Conservation (phyloP, 345 rosid genomes). For the Ceriops decandra region DNA sequence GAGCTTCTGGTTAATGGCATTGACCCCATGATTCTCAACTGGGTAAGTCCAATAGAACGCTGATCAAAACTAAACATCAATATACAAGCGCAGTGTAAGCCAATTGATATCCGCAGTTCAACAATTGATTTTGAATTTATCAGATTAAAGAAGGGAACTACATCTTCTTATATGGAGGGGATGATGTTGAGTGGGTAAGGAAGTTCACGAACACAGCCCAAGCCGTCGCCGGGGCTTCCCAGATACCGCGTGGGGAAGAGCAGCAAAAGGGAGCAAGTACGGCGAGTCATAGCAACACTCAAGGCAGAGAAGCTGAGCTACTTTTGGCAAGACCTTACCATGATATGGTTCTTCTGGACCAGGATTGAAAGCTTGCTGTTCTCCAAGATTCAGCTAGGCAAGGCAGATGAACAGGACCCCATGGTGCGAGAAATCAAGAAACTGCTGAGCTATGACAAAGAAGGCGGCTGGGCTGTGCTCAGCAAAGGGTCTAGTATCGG, state of each 20-base stretch:
- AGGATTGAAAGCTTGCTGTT: conserved; percentile 27
- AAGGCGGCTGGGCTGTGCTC: conserved; percentile 23
- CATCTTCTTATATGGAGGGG: conserved; percentile 59
- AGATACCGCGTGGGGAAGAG: conserved; percentile 42
- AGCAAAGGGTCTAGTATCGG: conserved; percentile 14
- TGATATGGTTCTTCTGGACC: conserved; percentile 37
- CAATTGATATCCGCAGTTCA: no score
- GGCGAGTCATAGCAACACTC: conserved; percentile 26
- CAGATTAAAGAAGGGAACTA: conserved; percentile 35
- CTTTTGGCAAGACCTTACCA: conserved; percentile 25
- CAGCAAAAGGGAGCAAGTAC: conserved; percentile 35
- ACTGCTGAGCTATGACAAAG: conserved; percentile 20
- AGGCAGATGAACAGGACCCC: conserved; percentile 20
- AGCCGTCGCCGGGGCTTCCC: conserved; percentile 33
- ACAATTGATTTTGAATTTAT: not conserved
- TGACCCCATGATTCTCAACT: conserved; percentile 54
- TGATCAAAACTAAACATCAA: not conserved
- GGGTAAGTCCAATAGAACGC: conserved; percentile 45
- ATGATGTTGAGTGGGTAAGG: conserved; percentile 52
- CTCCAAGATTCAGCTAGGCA: conserved; percentile 24
- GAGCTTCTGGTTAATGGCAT: conserved; percentile 78
- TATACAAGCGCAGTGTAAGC: not conserved
- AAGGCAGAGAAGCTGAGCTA: conserved; percentile 28
- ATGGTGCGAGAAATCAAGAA: conserved; percentile 25
- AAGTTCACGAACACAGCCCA: conserved; percentile 32